Evolutionary conservation across 2,329 filamentous ascomycete genomes (phyloP), one percentile per base, ranked within the genome.

Genomic region (Sclerotinia subarctica): DNA sequence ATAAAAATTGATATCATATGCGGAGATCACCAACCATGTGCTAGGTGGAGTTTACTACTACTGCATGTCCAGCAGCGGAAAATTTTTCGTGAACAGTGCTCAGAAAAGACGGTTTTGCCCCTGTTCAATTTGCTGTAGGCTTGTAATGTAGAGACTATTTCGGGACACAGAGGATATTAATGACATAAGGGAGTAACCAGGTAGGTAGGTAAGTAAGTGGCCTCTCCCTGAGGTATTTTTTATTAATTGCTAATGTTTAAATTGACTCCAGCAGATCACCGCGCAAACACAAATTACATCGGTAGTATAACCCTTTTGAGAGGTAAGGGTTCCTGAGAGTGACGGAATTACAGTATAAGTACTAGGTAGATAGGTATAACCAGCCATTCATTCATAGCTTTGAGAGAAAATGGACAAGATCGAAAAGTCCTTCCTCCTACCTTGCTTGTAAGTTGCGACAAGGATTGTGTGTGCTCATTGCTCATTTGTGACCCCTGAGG

Each of bases 81-180:
- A 24, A 44, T 59, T 29, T 52, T 46, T 44, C 46, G 53, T 46
- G 65, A 67, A 67, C 65, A 67, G 65, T 62, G 65, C 65, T 63
- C 57, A 63, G 47, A 24, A 47, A 10, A 29, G 24, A 42, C 53
- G 10, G 4, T 17, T 21, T 38, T 26, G 24, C 47, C 38, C 35
- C 46, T 24, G 17, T 52, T 24, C 32, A 53, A 13, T 10, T 29
- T 29, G 44, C 38, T 26, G 51, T 13, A 58, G 5, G n/a, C n/a
- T 26, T n/a, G 54, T n/a, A 21, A 42, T 24, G 32, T 42, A 15
- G 38, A 42, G 38, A 5, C 38, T 42, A 42, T 42, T 42, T 42
- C 38, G 13, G 15, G 38, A 42, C 5, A 17, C 15, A 17, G 19
- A n/a, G 21, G 29, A 56, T 13, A 35, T 35, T 3, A 35, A 32